Evolutionary conservation across 139 green algal genomes (phyloP).

Genomic region (Dunaliella sp.): DNA sequence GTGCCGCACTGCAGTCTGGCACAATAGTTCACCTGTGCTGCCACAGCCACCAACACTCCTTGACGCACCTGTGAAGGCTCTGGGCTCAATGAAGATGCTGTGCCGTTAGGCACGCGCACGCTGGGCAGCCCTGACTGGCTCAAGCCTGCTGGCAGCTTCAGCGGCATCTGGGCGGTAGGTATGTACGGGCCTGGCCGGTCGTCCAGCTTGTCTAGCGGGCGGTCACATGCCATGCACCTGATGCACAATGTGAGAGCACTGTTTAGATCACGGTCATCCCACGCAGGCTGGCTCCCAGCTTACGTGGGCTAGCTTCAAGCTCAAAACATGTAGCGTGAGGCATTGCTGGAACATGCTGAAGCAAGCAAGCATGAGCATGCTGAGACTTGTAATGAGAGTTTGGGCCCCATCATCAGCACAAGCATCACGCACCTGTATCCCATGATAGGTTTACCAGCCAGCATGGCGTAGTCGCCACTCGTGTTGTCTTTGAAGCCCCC

Average conservation of each 20-base stretch:
- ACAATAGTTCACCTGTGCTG: not conserved
- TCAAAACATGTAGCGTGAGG: no score
- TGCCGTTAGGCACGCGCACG: not conserved
- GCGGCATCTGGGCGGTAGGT: conserved; percentile 37
- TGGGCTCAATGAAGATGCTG: not conserved
- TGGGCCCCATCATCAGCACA: not conserved
- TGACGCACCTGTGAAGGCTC: not conserved
- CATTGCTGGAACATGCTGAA: no score
- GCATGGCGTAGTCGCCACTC: conserved; percentile 58
- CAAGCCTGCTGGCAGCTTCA: not conserved
- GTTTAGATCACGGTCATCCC: no score
- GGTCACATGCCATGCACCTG: conserved; percentile 61
- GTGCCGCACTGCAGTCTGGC: not conserved
- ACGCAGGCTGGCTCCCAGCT: no score
- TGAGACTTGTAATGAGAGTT: no score
- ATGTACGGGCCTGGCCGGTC: conserved; percentile 41
- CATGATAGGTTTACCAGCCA: conserved; percentile 46
- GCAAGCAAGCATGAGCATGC: no score
- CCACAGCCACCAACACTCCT: conserved; percentile 7
- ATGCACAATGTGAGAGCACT: no score
- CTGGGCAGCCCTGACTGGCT: not conserved
- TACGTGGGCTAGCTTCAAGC: no score
- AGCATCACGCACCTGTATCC: conserved; percentile 24
- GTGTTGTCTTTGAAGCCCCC: conserved; percentile 1
- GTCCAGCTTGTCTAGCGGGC: conserved; percentile 56